Conservation (phyloP, 768 basidiomycete species). For the Tylopilus felleus region DNA sequence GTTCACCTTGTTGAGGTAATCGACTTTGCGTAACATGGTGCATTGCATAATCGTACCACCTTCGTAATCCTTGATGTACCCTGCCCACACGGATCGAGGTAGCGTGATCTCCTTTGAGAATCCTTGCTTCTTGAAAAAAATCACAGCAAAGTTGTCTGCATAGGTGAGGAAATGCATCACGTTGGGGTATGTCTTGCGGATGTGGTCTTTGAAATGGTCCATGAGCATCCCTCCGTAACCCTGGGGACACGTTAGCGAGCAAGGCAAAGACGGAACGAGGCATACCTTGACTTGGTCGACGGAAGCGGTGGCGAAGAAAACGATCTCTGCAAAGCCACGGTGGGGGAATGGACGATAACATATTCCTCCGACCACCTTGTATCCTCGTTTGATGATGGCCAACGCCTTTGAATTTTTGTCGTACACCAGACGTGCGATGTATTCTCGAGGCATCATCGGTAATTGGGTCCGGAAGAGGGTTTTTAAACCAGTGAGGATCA, state of each 20-base stretch:
- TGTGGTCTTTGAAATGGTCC: conserved; percentile 96
- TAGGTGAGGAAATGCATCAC: conserved; percentile 97
- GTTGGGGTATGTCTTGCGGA: conserved; percentile 74
- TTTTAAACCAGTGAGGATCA: conserved; percentile 93
- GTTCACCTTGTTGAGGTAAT: conserved; percentile 79
- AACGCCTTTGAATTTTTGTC: conserved; percentile 90
- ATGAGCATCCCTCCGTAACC: conserved; percentile 98
- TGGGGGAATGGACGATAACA: conserved; percentile 96
- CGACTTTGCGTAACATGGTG: conserved; percentile 87
- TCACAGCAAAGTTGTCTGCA: conserved; percentile 98
- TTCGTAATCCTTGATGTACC: conserved; percentile 99
- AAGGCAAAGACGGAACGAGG: neutral
- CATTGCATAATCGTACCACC: conserved; percentile 99
- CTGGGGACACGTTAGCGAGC: conserved; percentile 39
- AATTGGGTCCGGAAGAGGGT: conserved; percentile 96
- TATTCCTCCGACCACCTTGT: conserved; percentile 96
- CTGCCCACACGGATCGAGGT: conserved; percentile 91
- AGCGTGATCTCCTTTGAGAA: conserved; percentile 97
- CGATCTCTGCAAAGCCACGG: conserved; percentile 94
- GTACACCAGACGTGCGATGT: conserved; percentile 93
- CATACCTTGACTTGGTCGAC: conserved; percentile 95
- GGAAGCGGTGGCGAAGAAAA: conserved; percentile 96
- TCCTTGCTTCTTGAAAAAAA: conserved; percentile 99
- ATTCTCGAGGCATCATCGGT: conserved; percentile 98
- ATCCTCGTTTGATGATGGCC: conserved; percentile 92